A percentile compares a stretch with the other conserved stretches of the same genome.
Conservation (phyloP, 1,284 basidiomycete genomes). For the Naganishia cerealis region DNA sequence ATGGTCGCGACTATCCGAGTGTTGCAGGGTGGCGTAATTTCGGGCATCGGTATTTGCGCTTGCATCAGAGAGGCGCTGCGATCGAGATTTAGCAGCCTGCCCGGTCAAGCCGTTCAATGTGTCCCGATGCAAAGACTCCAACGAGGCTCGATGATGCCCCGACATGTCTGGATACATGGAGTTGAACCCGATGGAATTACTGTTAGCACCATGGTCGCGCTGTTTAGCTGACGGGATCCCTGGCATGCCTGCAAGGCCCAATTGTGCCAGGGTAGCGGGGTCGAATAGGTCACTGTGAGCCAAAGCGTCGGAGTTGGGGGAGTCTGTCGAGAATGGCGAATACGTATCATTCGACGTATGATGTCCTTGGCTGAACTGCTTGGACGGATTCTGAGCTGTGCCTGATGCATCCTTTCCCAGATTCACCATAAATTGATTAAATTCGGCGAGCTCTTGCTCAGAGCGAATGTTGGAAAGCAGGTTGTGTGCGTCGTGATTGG, state of each 20-base stretch:
- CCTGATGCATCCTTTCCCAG: constrained; percentile 51
- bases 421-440: constrained; percentile 55
- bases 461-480: constrained; percentile 44
- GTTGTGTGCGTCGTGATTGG: constrained; percentile 24
- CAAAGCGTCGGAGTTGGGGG: constrained; percentile 38
- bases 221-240: constrained; percentile 44
- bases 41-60: constrained; percentile 6
- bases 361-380: constrained; percentile 17
- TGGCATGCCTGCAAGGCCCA: constrained; percentile 54
- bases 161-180: constrained; percentile 26
- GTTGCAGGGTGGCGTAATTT: background rate
- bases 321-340: constrained; percentile 48
- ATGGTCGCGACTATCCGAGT: constrained; percentile 1
- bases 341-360: constrained; percentile 36
- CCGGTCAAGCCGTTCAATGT: background rate
- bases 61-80: constrained; percentile 7
- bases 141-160: constrained; percentile 10
- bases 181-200: constrained; percentile 24
- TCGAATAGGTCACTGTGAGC: constrained; percentile 48
- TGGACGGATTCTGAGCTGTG: constrained; percentile 3
- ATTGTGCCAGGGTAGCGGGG: constrained; percentile 52
- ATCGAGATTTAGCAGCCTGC: constrained; percentile 1
- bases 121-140: constrained; percentile 12
- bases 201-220: background rate
- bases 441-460: constrained; percentile 52